Evolutionary conservation across 208 protist genomes (phyloP).

Genomic region (Trichomonas vaginalis): DNA sequence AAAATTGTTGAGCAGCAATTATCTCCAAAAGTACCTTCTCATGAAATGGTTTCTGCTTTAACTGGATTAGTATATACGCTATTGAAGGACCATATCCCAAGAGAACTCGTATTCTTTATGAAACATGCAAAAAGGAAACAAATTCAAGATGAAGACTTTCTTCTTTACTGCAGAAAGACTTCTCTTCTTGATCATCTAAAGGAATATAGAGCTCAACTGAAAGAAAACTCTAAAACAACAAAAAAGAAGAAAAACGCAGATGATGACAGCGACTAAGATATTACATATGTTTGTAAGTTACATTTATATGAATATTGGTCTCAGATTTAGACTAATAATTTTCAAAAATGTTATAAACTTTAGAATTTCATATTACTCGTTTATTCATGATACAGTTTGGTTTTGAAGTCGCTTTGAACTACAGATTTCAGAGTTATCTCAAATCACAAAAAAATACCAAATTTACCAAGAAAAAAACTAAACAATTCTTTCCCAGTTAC

Average conservation of each 20-base stretch:
- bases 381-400: too few species aligned
- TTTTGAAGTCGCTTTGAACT: too few species aligned
- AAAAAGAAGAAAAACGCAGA: neutral
- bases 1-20: conserved; percentile 11
- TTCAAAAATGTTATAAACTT: too few species aligned
- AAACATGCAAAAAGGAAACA: neutral
- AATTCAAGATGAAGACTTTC: neutral
- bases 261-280: too few species aligned
- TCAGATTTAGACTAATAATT: too few species aligned
- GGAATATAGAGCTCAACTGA: neutral
- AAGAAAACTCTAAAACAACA: neutral
- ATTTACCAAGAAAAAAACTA: too few species aligned
- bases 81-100: neutral
- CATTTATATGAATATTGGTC: too few species aligned
- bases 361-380: too few species aligned
- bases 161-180: neutral
- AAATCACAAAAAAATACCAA: too few species aligned
- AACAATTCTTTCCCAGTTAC: too few species aligned
- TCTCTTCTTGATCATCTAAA: neutral
- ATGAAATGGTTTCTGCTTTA: neutral
- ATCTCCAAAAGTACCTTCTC: neutral
- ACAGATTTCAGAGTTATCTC: too few species aligned
- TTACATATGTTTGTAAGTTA: too few species aligned
- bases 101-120: neutral
- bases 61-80: neutral